Base-by-base conservation (phyloP, 768 basidiomycete species). In the Pleurotus sapidus region DNA sequence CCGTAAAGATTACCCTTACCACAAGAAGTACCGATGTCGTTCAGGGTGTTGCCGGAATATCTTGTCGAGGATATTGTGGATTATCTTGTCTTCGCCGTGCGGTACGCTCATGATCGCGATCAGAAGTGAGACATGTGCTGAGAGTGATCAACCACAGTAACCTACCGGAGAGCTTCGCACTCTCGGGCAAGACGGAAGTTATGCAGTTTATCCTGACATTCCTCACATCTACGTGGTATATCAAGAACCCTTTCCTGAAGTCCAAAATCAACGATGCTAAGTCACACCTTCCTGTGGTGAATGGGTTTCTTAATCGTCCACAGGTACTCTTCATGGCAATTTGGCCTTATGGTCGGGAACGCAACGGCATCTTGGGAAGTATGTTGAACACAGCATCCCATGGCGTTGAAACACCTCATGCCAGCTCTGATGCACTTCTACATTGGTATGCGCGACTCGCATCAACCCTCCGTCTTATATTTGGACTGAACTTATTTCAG, bases 191-290 rank as follows among this genome's bases (percentile, higher is more conserved):
- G 74, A 83, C 85, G 9, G 94, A 95, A 62, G 74, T 98, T 12
- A 75, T 98, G 63, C 83, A 87, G 0, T 98, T 98, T 72, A 82
- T 87, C 17, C 74, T 99, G 63, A 94, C 93, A 2, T 98, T 98
- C 80, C 74, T 99, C 59, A 85, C 88, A 5, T 94, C 93, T 38
- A 96, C 95, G 0, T 94, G 93, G 84, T 98, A 95, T 69, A 95
- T 99, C 79, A 97, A 97, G 77, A 99, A 98, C 64, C 97, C 97
- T 0, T 98, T 96, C 78, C 70, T 99, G 64, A 98, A 98, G 72
- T 86, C 93, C 17, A 96, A 98, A 72, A 89, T 98, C 59, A 94
- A 98, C 61, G 92, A 97, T 68, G 93, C n/a, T 94, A 61, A 45
- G 79, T 70, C 14, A 6, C n/a, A 17, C 15, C 5, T n/a, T 9